Base-by-base conservation (phyloP, 108 stramenopile genomes). In the Mayamaea pseudoterrestris region DNA sequence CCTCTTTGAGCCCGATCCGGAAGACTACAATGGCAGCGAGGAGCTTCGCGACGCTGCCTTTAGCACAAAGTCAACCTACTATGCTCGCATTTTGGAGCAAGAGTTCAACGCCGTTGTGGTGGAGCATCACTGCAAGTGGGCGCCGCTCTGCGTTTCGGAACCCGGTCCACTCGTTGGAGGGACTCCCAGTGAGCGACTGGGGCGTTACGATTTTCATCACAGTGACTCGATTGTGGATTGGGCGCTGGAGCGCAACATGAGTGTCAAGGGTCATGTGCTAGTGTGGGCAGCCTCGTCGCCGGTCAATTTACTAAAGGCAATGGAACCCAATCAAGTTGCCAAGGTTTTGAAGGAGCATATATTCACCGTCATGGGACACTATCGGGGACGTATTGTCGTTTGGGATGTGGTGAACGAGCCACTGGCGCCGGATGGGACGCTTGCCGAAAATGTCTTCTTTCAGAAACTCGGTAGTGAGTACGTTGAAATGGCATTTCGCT, bases 371-470 rank as follows among this genome's bases (percentile, higher is more conserved):
- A 81, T 93, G 78, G 83, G 68, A 7, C 80, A 93, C 54, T 93
- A 80, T 56, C 57, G 66, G 18, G 86, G 81, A 2, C 70, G 84
- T 7, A 85, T 90, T 18, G 22, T 60, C 35, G 59, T 76, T 25
- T 94, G 93, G 93, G 93, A 94, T 66, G 93, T 94, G 0, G 93
- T 94, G 27, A 94, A 94, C 61, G 93, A 94, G 55, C 58, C 84
- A 0, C 58, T 94, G 31, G 78, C 78, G n/a, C 69, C 66, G 8
- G 85, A 93, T 61, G 88, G 92, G 34, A 55, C 70, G 7, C 45
- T 93, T 49, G 91, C 84, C n/a, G 78, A 89, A 30, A 94, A 83
- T 55, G 61, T 90, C 0, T 94, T 89, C 61, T 68, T 77, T 43
- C 66, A 76, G 31, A 94, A 91, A 52, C 51, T 94, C 46, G 93